Conservation (phyloP, 2,329 filamentous ascomycete species). For the Venturiaceae sp. region DNA sequence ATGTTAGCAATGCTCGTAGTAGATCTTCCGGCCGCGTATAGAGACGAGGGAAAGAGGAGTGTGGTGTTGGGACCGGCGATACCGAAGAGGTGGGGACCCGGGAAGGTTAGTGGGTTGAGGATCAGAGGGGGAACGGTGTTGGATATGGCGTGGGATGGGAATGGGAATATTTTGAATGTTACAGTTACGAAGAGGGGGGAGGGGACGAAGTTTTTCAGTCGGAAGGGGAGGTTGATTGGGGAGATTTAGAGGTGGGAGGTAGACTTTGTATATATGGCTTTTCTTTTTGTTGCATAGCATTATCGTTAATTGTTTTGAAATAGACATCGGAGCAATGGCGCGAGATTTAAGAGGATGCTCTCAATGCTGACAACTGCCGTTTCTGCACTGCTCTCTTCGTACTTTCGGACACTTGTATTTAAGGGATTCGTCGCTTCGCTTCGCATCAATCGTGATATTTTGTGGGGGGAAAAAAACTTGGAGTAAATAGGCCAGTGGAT, state of each 20-base stretch:
- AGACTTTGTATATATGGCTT: too few species aligned
- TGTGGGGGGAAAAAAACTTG: too few species aligned
- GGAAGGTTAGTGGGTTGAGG: conserved; percentile 34
- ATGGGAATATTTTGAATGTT: background rate
- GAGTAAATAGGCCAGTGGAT: too few species aligned
- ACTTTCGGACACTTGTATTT: too few species aligned
- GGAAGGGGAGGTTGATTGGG: conserved; percentile 2
- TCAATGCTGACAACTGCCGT: too few species aligned
- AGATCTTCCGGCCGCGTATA: conserved; percentile 29
- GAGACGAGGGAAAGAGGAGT: conserved; percentile 13
- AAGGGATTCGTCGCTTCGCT: too few species aligned
- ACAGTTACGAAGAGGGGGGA: conserved; percentile 3
- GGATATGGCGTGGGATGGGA: conserved; percentile 2
- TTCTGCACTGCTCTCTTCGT: too few species aligned
- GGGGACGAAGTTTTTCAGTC: background rate
- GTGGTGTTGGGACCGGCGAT: conserved; percentile 41
- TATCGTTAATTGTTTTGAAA: too few species aligned
- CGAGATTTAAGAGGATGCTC: too few species aligned
- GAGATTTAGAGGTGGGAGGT: background rate
- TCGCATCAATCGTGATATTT: too few species aligned
- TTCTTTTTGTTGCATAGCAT: too few species aligned
- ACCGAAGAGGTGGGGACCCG: conserved; percentile 32
- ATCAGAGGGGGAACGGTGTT: conserved; percentile 30
- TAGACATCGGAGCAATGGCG: too few species aligned
- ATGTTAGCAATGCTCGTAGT: conserved; percentile 43